phyloP scores from a whole-genome alignment of 805 yeast genomes.

The Metschnikowia peoriensis region DNA sequence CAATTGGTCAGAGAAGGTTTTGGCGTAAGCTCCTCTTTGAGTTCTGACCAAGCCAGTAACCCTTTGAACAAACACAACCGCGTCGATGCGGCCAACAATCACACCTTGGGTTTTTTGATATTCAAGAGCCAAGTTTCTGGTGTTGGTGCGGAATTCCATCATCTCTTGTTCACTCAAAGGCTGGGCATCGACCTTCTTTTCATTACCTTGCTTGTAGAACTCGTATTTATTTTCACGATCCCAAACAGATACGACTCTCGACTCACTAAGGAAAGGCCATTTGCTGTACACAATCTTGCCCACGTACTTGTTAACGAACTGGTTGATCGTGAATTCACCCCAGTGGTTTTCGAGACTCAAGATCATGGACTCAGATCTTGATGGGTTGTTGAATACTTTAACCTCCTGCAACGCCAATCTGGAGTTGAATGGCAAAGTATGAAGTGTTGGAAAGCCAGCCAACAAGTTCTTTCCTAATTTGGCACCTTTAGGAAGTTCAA shows the following conservation, averaged over 20 bases:
- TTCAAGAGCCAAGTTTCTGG: constrained; percentile 36
- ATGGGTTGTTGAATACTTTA: constrained; percentile 78
- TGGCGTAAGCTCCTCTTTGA: constrained; percentile 69
- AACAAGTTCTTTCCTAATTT: constrained; percentile 64
- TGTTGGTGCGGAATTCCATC: constrained; percentile 44
- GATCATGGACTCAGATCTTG: constrained; percentile 78
- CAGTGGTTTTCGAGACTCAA: constrained; percentile 57
- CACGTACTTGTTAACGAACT: constrained; percentile 61
- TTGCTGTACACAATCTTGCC: constrained; percentile 67
- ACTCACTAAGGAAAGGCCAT: constrained; percentile 92
- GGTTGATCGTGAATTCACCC: constrained; percentile 55
- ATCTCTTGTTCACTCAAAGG: constrained; percentile 42
- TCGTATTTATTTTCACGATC: constrained; percentile 55
- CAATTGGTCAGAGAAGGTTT: constrained; percentile 57
- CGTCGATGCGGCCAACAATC: constrained; percentile 49
- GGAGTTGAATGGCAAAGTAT: constrained; percentile 60
- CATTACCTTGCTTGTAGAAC: constrained; percentile 28
- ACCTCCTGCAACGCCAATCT: constrained; percentile 62
- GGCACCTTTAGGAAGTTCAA: constrained; percentile 67
- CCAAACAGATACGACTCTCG: constrained; percentile 60
- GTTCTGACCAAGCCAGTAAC: constrained; percentile 77
- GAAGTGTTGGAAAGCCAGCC: constrained; percentile 89
- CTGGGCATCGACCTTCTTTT: constrained; percentile 28
- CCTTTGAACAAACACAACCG: constrained; percentile 66
- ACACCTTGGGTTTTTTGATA: constrained; percentile 63